Conservation (phyloP, 202 grass and related monocot genomes). For the Hordeum pubiflorum region DNA sequence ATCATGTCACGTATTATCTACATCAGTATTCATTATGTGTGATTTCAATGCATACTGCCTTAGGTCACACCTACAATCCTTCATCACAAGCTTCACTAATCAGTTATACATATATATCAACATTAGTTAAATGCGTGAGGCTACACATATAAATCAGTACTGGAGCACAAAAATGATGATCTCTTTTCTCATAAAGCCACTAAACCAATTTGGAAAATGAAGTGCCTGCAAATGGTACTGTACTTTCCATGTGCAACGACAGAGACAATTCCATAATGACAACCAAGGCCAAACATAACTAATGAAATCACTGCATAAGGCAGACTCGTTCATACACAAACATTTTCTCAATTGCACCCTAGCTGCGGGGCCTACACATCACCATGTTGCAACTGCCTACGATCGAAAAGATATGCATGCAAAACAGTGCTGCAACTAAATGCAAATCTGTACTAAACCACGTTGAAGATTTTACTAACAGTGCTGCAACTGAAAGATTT, state of each 20-base stretch:
- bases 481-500: not conserved
- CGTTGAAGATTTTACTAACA: not conserved
- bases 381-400: not conserved
- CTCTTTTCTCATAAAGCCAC: not conserved
- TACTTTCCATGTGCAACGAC: not conserved
- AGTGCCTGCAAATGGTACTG: not conserved
- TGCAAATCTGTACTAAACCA: not conserved
- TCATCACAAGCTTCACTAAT: not conserved
- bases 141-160: not conserved
- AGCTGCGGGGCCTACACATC: not conserved
- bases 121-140: not conserved
- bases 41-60: not conserved
- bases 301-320: not conserved
- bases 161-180: not conserved
- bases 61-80: not conserved
- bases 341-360: not conserved
- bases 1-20: not conserved
- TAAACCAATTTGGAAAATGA: slow-evolving; percentile 21
- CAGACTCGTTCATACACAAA: not conserved
- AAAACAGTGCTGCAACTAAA: not conserved
- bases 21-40: not conserved
- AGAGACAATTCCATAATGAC: slow-evolving; percentile 3
- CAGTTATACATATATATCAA: not conserved
- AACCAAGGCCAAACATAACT: not conserved
- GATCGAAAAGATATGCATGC: not conserved